A percentile compares a stretch with the other conserved stretches of the same genome.
Evolutionary conservation across 352 stramenopile species (phyloP).

Genomic region (Phytopythium mirpurense): DNA sequence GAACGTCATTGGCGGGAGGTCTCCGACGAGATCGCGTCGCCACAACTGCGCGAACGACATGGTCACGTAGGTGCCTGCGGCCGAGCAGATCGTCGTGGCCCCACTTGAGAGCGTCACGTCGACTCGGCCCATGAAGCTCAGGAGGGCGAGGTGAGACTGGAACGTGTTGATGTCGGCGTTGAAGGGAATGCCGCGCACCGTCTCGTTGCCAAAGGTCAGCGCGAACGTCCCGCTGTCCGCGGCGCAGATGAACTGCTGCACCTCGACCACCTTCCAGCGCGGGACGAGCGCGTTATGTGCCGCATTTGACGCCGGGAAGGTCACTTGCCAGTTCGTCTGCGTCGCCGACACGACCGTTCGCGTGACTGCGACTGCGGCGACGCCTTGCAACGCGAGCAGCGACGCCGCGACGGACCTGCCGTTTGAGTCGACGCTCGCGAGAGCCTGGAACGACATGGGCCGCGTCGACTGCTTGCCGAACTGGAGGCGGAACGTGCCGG

Average conservation of each 20-base stretch:
- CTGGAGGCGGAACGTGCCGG: conserved; percentile 50
- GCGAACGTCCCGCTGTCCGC: conserved; percentile 53
- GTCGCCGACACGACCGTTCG: conserved; percentile 21
- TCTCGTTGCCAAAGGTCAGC: conserved; percentile 50
- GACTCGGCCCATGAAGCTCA: conserved; percentile 43
- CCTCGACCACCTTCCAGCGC: conserved; percentile 54
- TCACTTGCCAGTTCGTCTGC: conserved; percentile 44
- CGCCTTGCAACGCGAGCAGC: conserved; percentile 31
- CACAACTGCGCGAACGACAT: conserved; percentile 50
- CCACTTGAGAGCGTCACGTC: conserved; percentile 36
- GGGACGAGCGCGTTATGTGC: conserved; percentile 46
- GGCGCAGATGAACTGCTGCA: conserved; percentile 78
- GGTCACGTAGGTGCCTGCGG: conserved; percentile 53
- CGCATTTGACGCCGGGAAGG: conserved; percentile 37
- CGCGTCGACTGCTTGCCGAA: conserved; percentile 64
- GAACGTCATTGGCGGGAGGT: conserved; percentile 60
- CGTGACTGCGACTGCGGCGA: conserved; percentile 33
- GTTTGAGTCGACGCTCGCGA: conserved; percentile 36
- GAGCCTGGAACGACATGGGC: conserved; percentile 50
- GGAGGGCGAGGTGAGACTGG: conserved; percentile 23
- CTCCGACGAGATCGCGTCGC: conserved; percentile 42
- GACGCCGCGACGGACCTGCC: conserved; percentile 44
- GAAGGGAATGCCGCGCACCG: conserved; percentile 50
- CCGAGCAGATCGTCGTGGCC: conserved; percentile 39
- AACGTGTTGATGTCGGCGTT: conserved; percentile 59